phyloP scores from a whole-genome alignment of 495 filamentous ascomycete species.

The Friedmanniomyces endolithicus region DNA sequence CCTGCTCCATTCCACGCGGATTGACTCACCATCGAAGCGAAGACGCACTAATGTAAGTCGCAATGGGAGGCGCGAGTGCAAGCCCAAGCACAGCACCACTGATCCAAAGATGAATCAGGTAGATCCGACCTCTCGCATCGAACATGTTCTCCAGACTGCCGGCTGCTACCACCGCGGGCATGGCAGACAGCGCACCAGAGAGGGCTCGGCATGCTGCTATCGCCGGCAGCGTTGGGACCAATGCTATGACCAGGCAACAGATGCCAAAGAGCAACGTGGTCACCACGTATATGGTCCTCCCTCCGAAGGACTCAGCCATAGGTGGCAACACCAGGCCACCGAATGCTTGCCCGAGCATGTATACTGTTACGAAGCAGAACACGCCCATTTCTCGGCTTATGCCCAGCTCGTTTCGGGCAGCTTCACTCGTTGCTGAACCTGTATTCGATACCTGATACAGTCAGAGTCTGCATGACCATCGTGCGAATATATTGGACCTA shows the following conservation, averaged over 20 bases:
- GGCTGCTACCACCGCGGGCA: slow-evolving; percentile 39
- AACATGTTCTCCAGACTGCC: slow-evolving; percentile 45
- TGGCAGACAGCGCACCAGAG: slow-evolving; percentile 38
- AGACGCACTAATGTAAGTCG: slow-evolving; percentile 30
- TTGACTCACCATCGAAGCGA: slow-evolving; percentile 8
- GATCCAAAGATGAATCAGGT: slow-evolving; percentile 39
- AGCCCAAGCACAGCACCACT: slow-evolving; percentile 35
- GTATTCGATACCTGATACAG: neutral
- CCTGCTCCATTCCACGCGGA: neutral
- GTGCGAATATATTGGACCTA: neutral
- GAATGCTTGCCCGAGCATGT: slow-evolving; percentile 37
- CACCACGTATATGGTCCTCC: slow-evolving; percentile 38
- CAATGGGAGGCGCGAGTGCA: slow-evolving; percentile 36
- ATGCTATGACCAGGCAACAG: slow-evolving; percentile 35
- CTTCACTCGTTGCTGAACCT: slow-evolving; percentile 1
- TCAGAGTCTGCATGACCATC: too few relatives aligned
- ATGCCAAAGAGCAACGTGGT: slow-evolving; percentile 34
- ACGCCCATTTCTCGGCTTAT: slow-evolving; percentile 5
- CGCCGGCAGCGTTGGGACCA: slow-evolving; percentile 28
- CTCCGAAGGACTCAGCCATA: slow-evolving; percentile 41
- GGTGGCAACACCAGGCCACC: slow-evolving; percentile 42
- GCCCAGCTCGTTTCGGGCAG: slow-evolving; percentile 16
- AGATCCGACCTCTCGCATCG: slow-evolving; percentile 36
- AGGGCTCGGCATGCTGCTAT: slow-evolving; percentile 36
- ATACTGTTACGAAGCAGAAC: slow-evolving; percentile 18